Evolutionary conservation across 1,139 yeast species (phyloP).

Genomic region (Yamadazyma diddensiae): DNA sequence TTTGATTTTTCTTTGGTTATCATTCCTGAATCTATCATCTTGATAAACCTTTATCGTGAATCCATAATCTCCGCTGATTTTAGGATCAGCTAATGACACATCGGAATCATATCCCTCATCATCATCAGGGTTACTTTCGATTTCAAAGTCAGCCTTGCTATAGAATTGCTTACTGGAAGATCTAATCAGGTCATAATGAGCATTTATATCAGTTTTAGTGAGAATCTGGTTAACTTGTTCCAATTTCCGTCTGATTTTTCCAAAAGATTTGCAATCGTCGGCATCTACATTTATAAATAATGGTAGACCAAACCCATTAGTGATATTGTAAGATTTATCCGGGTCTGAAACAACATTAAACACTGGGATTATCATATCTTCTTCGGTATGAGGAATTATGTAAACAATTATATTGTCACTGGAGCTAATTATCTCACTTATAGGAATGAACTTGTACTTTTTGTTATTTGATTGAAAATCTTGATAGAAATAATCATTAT

Average conservation of each 20-base stretch:
- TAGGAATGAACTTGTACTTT: constrained; percentile 60
- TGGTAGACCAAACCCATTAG: constrained; percentile 64
- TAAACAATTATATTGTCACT: constrained; percentile 69
- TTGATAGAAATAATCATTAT: constrained; percentile 64
- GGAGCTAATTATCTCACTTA: constrained; percentile 64
- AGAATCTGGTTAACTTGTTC: constrained; percentile 34
- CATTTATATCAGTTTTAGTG: constrained; percentile 23
- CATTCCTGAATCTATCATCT: constrained; percentile 12
- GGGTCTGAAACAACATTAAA: constrained; percentile 50
- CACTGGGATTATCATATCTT: constrained; percentile 66
- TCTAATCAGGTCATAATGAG: constrained; percentile 22
- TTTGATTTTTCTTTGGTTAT: constrained; percentile 14
- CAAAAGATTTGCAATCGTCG: constrained; percentile 49
- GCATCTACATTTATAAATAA: constrained; percentile 59
- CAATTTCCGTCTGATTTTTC: constrained; percentile 53
- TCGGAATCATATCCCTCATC: constrained; percentile 42
- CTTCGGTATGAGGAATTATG: constrained; percentile 50
- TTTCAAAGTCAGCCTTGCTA: constrained; percentile 33
- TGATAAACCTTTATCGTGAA: constrained; percentile 44
- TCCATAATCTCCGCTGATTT: constrained; percentile 46
- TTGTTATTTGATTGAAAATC: constrained; percentile 64
- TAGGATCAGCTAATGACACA: constrained; percentile 53
- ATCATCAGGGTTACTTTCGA: constrained; percentile 14
- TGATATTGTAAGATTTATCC: constrained; percentile 35
- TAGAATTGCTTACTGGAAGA: constrained; percentile 21